These are phyloP conservation scores for Sphaerulina vaccinii DNA, from an alignment of 2,329 filamentous ascomycete species.

Conservation along the genomic window DNA sequence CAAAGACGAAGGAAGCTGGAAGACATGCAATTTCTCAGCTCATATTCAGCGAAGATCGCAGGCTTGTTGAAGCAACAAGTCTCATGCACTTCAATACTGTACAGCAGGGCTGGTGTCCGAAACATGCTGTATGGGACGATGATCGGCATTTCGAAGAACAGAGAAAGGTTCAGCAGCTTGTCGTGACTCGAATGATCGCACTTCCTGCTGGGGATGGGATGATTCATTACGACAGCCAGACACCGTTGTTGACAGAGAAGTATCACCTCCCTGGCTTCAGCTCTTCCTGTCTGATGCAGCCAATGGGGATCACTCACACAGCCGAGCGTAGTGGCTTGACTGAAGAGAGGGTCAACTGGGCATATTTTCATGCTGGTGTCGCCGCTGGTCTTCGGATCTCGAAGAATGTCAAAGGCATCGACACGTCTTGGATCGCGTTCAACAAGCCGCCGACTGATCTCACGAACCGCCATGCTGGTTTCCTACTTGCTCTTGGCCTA, in stretches of 20 bases:
- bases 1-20: slow-evolving; percentile 80
- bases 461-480: slow-evolving; percentile 93
- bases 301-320: slow-evolving; percentile 87
- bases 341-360: slow-evolving; percentile 97
- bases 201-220: slow-evolving; percentile 84
- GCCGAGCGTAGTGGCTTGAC: slow-evolving; percentile 84
- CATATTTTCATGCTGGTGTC: slow-evolving; percentile 95
- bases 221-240: slow-evolving; percentile 81
- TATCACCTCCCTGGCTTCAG: slow-evolving; percentile 89
- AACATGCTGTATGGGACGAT: slow-evolving; percentile 76
- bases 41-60: slow-evolving; percentile 87
- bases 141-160: slow-evolving; percentile 87
- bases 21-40: slow-evolving; percentile 73
- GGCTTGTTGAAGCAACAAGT: slow-evolving; percentile 79
- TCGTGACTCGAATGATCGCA: slow-evolving; percentile 83
- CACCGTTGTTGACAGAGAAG: slow-evolving; percentile 88
- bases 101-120: slow-evolving; percentile 73
- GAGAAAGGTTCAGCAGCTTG: slow-evolving; percentile 81
- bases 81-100: slow-evolving; percentile 83
- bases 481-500: slow-evolving; percentile 83
- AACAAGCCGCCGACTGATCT: slow-evolving; percentile 93
- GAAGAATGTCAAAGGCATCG: slow-evolving; percentile 83
- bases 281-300: slow-evolving; percentile 85
- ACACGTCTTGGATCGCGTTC: slow-evolving; percentile 98
- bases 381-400: slow-evolving; percentile 92